A percentile compares a stretch with the other conserved stretches of the same genome.
Evolutionary conservation across 148 eudicot species (phyloP).

Genomic region (Spergularia marina): DNA sequence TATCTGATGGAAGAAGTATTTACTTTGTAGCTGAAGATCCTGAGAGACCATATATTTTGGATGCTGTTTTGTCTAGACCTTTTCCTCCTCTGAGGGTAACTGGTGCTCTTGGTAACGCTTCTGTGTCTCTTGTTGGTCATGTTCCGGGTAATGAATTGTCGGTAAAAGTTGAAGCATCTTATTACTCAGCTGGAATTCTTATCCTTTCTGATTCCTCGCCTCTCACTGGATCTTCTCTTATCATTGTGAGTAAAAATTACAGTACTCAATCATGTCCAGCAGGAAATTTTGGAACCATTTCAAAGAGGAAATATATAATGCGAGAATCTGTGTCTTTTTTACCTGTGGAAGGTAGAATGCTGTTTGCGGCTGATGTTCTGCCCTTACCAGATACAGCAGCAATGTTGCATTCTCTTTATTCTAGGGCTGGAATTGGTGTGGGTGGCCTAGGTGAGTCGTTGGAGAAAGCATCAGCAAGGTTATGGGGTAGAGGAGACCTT

Average conservation of each 20-base stretch:
- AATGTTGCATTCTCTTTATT: slow-evolving; percentile 77
- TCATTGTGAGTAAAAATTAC: slow-evolving; percentile 73
- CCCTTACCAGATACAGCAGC: slow-evolving; percentile 77
- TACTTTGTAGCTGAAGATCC: slow-evolving; percentile 72
- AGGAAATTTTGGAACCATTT: slow-evolving; percentile 54
- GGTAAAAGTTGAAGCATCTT: slow-evolving; percentile 78
- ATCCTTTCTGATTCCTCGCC: slow-evolving; percentile 97
- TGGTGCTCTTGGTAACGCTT: slow-evolving; percentile 70
- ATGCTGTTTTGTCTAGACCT: slow-evolving; percentile 76
- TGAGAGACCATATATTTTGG: slow-evolving; percentile 77
- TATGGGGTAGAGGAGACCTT: slow-evolving; percentile 96
- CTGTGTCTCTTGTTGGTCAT: slow-evolving; percentile 69
- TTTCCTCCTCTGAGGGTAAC: slow-evolving; percentile 90
- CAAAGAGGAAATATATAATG: slow-evolving; percentile 68
- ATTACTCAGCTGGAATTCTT: slow-evolving; percentile 80
- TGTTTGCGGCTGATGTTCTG: slow-evolving; percentile 78
- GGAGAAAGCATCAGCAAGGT: slow-evolving; percentile 65
- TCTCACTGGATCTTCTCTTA: slow-evolving; percentile 75
- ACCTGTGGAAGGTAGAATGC: slow-evolving; percentile 94
- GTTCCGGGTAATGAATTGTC: slow-evolving; percentile 80
- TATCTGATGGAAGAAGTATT: slow-evolving; percentile 96
- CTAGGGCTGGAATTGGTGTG: slow-evolving; percentile 57
- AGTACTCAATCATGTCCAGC: slow-evolving; percentile 64
- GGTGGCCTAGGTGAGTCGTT: slow-evolving; percentile 54
- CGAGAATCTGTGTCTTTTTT: slow-evolving; percentile 84